Percentiles rank a stretch among this genome's conserved stretches.
phyloP scores from a whole-genome alignment of 2,329 filamentous ascomycete genomes.

The Xylaria sp. region DNA sequence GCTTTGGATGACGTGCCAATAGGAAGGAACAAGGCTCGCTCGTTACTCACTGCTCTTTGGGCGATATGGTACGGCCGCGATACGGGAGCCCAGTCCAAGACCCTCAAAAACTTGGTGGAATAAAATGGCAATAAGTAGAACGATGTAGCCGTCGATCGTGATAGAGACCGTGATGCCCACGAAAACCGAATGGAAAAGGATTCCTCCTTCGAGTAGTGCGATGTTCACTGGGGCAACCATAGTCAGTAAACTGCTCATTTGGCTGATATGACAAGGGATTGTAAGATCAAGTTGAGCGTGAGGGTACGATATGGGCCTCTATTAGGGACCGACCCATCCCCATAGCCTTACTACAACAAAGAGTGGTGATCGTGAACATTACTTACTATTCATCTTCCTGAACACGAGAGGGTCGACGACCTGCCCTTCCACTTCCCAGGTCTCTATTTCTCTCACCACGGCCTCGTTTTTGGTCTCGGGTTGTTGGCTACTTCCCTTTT shows the following conservation, averaged over 20 bases:
- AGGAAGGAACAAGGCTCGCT: background rate
- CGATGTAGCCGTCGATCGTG: constrained; percentile 68
- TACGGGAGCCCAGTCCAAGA: constrained; percentile 72
- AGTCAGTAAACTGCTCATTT: background rate
- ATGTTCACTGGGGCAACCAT: constrained; percentile 60
- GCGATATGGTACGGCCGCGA: constrained; percentile 68
- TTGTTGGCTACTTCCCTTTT: constrained; percentile 50
- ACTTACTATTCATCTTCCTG: constrained; percentile 61
- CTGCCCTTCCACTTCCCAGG: constrained; percentile 52
- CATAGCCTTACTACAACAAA: background rate
- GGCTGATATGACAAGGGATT: background rate
- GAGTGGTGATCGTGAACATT: background rate
- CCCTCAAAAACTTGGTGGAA: constrained; percentile 76
- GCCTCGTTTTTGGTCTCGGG: constrained; percentile 35
- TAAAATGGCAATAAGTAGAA: constrained; percentile 70
- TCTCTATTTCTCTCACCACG: constrained; percentile 42
- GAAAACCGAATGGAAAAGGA: constrained; percentile 79
- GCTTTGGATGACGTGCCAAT: background rate
- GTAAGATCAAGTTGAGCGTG: background rate
- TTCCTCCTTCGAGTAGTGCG: constrained; percentile 75
- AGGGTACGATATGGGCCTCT: no score
- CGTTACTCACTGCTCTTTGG: constrained; percentile 49
- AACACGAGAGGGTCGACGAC: constrained; percentile 53
- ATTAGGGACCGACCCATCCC: background rate
- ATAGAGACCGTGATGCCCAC: constrained; percentile 76